These are phyloP conservation scores for Plasmodium coatneyi DNA, from an alignment of 169 alveolate genomes.

Conservation along the genomic window DNA sequence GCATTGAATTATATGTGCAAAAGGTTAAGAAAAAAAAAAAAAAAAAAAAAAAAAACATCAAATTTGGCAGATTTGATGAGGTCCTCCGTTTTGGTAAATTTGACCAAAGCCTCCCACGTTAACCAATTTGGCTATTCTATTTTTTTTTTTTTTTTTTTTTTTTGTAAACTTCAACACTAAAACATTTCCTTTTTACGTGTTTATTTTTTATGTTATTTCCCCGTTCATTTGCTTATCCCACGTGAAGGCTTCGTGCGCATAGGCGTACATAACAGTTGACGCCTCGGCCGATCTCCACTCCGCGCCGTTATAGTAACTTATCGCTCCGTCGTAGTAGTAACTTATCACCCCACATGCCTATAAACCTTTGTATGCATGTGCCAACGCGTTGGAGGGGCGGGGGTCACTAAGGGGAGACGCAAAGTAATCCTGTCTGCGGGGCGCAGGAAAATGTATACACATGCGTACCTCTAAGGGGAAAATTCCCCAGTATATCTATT, in stretches of 20 bases:
- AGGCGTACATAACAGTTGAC: neutral
- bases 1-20: neutral
- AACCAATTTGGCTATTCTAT: neutral
- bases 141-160: neutral
- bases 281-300: neutral
- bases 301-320: neutral
- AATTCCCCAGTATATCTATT: neutral
- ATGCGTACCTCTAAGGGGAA: neutral
- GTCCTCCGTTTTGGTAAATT: neutral
- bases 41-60: neutral
- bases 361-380: neutral
- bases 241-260: neutral
- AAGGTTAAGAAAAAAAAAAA: slow-evolving; percentile 1
- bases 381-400: neutral
- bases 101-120: neutral
- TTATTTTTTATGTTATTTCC: neutral
- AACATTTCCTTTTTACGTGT: neutral
- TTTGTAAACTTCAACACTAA: neutral
- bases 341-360: neutral
- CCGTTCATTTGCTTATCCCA: neutral
- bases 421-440: neutral
- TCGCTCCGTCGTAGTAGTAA: neutral
- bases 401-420: neutral
- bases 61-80: neutral
- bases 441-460: neutral